These are phyloP conservation scores for Taphrina wiesneri DNA, from an alignment of 1,139 yeast genomes.

Conservation along the genomic window DNA sequence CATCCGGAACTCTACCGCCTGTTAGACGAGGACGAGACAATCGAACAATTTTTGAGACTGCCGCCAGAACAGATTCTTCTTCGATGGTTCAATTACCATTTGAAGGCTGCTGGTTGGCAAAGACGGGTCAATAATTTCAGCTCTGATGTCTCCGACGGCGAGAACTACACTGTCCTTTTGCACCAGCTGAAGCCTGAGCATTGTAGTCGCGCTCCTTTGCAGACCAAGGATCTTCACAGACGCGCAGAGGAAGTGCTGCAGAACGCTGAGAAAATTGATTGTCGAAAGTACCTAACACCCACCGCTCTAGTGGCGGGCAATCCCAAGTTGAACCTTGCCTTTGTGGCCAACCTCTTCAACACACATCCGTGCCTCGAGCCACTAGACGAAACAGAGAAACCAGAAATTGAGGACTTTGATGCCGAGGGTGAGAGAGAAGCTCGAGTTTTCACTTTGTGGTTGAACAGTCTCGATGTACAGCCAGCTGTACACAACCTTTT, in stretches of 20 bases:
- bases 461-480: constrained; percentile 91
- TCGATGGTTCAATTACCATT: constrained; percentile 96
- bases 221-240: constrained; percentile 64
- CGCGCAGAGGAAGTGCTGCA: constrained; percentile 85
- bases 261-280: constrained; percentile 87
- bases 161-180: constrained; percentile 83
- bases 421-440: constrained; percentile 99
- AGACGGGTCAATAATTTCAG: constrained; percentile 81
- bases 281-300: constrained; percentile 93
- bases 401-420: constrained; percentile 82
- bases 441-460: constrained; percentile 95
- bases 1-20: constrained; percentile 96
- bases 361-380: constrained; percentile 97
- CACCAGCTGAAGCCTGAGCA: constrained; percentile 82
- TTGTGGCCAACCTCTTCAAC: constrained; percentile 94
- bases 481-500: constrained; percentile 90
- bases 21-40: constrained; percentile 92
- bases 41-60: constrained; percentile 90
- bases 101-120: constrained; percentile 88
- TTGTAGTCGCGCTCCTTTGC: constrained; percentile 80
- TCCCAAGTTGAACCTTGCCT: constrained; percentile 92
- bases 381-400: constrained; percentile 83
- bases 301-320: constrained; percentile 91
- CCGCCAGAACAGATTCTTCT: constrained; percentile 97
- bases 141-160: constrained; percentile 89